A percentile compares a stretch with the other conserved stretches of the same genome.
Evolutionary conservation across 495 filamentous ascomycete genomes (phyloP).

Genomic region (Amphirosellinia nigrospora): DNA sequence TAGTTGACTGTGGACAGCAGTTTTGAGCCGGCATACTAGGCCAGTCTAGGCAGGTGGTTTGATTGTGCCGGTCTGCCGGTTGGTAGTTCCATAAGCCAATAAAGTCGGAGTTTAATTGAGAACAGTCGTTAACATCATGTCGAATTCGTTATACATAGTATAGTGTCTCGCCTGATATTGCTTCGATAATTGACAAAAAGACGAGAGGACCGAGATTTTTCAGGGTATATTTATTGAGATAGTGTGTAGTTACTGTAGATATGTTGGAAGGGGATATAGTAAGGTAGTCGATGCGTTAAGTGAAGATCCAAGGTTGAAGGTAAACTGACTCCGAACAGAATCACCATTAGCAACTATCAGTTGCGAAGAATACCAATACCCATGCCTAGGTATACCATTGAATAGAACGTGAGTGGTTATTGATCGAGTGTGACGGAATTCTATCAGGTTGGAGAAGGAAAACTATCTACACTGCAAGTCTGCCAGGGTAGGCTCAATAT

Average conservation of each 20-base stretch:
- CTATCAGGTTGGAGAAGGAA: background rate
- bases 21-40: slow-evolving; percentile 5
- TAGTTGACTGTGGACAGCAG: background rate
- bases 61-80: slow-evolving; percentile 2
- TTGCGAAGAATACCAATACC: background rate
- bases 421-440: background rate
- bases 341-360: background rate
- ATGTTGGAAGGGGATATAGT: too few species aligned
- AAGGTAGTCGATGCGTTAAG: background rate
- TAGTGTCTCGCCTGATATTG: background rate
- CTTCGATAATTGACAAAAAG: background rate
- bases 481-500: background rate
- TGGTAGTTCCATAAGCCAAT: background rate
- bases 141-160: background rate
- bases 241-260: background rate
- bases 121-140: background rate
- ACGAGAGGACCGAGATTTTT: background rate
- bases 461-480: background rate
- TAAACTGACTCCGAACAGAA: background rate
- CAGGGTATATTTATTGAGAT: background rate
- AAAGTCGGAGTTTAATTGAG: background rate
- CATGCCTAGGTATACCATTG: background rate
- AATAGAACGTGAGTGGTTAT: background rate
- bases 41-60: background rate
- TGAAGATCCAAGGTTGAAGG: background rate